These are phyloP conservation scores for Prorocentrum cordatum DNA, from an alignment of 169 alveolate genomes.

Conservation along the genomic window DNA sequence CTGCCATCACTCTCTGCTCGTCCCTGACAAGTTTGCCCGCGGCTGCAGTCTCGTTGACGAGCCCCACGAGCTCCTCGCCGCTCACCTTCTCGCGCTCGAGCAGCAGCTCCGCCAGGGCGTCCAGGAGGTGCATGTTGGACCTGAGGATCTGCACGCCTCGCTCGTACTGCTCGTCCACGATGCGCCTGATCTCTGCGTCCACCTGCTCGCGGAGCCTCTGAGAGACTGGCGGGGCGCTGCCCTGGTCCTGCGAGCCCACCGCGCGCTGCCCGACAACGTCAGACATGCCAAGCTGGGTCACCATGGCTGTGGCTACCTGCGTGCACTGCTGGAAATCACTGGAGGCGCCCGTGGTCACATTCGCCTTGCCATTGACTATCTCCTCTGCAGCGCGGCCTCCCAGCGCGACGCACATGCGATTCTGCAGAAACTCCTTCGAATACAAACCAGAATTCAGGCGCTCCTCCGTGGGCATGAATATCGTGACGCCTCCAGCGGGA, in stretches of 20 bases:
- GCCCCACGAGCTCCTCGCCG: not conserved
- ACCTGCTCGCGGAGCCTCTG: not conserved
- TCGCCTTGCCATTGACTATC: no score
- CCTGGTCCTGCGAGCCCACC: slow-evolving; percentile 34
- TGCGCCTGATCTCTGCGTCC: slow-evolving; percentile 18
- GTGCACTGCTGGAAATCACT: no score
- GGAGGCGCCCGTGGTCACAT: no score
- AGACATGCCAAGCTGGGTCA: no score
- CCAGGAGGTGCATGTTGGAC: not conserved
- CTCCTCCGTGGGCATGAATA: slow-evolving; percentile 53
- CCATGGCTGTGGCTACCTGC: no score
- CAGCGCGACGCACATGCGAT: slow-evolving; percentile 89
- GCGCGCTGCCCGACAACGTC: no score
- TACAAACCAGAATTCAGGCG: slow-evolving; percentile 49
- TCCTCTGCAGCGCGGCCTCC: no score
- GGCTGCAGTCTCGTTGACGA: not conserved
- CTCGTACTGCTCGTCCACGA: slow-evolving; percentile 57
- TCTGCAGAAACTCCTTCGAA: slow-evolving; percentile 86
- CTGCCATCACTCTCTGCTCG: no score
- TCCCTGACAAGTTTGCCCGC: no score
- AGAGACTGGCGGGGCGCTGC: slow-evolving; percentile 22
- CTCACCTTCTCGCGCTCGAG: slow-evolving; percentile 22
- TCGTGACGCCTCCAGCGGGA: slow-evolving; percentile 67
- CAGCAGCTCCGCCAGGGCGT: slow-evolving; percentile 30
- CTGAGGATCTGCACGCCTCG: slow-evolving; percentile 21